Evolutionary conservation across 2,329 filamentous ascomycete species (phyloP).

Genomic region (Fusarium newnesense): DNA sequence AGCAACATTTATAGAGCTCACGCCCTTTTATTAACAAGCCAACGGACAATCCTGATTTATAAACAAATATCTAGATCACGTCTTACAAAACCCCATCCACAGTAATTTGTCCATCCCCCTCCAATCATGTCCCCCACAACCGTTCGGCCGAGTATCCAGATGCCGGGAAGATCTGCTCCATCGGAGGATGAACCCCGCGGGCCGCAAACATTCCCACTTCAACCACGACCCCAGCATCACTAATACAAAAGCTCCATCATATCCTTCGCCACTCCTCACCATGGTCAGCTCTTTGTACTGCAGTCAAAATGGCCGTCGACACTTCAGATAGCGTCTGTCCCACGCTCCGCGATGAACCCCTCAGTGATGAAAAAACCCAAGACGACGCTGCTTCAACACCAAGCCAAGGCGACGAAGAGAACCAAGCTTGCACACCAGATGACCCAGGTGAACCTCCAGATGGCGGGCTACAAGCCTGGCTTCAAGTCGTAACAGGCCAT

Average conservation of each 20-base stretch:
- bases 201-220: not conserved
- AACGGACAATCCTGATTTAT: not conserved
- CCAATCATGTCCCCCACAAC: not conserved
- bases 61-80: not conserved
- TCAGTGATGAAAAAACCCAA: constrained; percentile 11
- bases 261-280: not conserved
- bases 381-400: constrained; percentile 21
- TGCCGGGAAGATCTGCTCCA: constrained; percentile 12
- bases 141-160: not conserved
- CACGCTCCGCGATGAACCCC: constrained; percentile 1
- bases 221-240: not conserved
- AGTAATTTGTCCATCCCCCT: not conserved
- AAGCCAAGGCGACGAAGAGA: not conserved
- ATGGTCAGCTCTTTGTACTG: fast-evolving
- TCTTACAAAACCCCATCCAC: not conserved
- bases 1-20: not conserved
- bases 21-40: not conserved
- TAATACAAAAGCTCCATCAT: constrained; percentile 11
- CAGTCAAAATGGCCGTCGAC: not conserved
- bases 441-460: constrained; percentile 45
- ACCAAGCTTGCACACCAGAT: not conserved
- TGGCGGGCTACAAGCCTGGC: constrained; percentile 51
- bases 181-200: constrained; percentile 33
- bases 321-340: constrained; percentile 17
- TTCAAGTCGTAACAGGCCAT: constrained; percentile 52